phyloP scores from a whole-genome alignment of 2,329 filamentous ascomycete genomes.

The Pseudogymnoascus sp. region DNA sequence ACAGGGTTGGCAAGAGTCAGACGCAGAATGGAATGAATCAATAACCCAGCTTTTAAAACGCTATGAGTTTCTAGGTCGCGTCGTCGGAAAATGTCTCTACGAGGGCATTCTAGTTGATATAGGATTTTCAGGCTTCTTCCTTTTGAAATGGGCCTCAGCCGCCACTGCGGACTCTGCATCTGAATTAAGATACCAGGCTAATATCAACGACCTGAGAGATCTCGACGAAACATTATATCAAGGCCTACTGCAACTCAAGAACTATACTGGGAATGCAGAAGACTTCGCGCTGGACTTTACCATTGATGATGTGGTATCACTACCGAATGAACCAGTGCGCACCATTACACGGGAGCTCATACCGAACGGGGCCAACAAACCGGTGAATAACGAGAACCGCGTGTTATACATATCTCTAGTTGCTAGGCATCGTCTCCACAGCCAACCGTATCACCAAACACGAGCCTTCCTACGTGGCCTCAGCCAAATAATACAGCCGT shows the following conservation, averaged over 20 bases:
- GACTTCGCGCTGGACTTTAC: constrained; percentile 84
- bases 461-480: constrained; percentile 81
- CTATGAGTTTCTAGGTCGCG: constrained; percentile 85
- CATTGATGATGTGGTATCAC: constrained; percentile 60
- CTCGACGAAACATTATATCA: constrained; percentile 86
- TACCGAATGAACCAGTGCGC: constrained; percentile 39
- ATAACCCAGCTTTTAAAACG: constrained; percentile 56
- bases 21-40: constrained; percentile 46
- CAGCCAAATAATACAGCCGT: constrained; percentile 76
- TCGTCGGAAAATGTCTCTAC: constrained; percentile 94
- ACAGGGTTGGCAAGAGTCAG: constrained; percentile 42
- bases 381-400: constrained; percentile 86
- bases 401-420: constrained; percentile 92
- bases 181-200: constrained; percentile 73
- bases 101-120: constrained; percentile 93
- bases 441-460: constrained; percentile 73
- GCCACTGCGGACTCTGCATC: constrained; percentile 54
- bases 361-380: constrained; percentile 62
- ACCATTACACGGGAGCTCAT: constrained; percentile 68
- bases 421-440: constrained; percentile 73
- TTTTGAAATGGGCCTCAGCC: constrained; percentile 85
- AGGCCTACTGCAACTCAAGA: constrained; percentile 74
- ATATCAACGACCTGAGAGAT: constrained; percentile 86
- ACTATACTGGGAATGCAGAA: constrained; percentile 70
- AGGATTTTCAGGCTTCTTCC: constrained; percentile 87